Evolutionary conservation across 306 rosid species (phyloP).

Genomic region (Adenanthera pavonina): DNA sequence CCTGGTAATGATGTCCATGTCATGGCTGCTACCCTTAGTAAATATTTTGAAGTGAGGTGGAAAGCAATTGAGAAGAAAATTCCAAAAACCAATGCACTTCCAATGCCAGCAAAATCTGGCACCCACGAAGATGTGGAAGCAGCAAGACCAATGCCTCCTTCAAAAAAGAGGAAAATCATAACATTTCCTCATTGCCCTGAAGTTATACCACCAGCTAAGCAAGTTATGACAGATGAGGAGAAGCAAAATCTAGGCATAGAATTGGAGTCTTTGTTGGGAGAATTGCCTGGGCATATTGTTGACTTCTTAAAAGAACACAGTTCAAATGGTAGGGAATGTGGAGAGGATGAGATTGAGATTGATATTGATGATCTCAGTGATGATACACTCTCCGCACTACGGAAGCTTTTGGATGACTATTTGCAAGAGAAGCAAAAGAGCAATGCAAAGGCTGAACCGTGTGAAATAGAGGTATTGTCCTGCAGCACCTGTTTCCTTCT

Average conservation of each 20-base stretch:
- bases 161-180: constrained; percentile 67
- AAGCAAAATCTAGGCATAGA: constrained; percentile 64
- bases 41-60: constrained; percentile 81
- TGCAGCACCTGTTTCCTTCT: constrained; percentile 15
- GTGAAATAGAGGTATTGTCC: constrained; percentile 76
- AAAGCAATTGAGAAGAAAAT: constrained; percentile 77
- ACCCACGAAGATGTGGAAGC: constrained; percentile 46
- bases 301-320: constrained; percentile 75
- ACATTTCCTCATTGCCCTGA: constrained; percentile 54
- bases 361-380: constrained; percentile 78
- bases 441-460: constrained; percentile 58
- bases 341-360: constrained; percentile 86
- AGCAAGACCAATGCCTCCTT: constrained; percentile 53
- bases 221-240: constrained; percentile 68
- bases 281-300: constrained; percentile 69
- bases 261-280: constrained; percentile 74
- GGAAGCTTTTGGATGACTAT: constrained; percentile 74
- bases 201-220: constrained; percentile 57
- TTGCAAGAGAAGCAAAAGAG: constrained; percentile 59
- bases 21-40: constrained; percentile 75
- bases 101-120: constrained; percentile 47
- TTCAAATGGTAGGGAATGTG: constrained; percentile 69
- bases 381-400: constrained; percentile 67
- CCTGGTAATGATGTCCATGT: constrained; percentile 67
- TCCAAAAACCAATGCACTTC: constrained; percentile 49